Evolutionary conservation across 1,284 basidiomycete genomes (phyloP), one percentile per base, ranked within the genome.

Genomic region (Malassezia obtusa): DNA sequence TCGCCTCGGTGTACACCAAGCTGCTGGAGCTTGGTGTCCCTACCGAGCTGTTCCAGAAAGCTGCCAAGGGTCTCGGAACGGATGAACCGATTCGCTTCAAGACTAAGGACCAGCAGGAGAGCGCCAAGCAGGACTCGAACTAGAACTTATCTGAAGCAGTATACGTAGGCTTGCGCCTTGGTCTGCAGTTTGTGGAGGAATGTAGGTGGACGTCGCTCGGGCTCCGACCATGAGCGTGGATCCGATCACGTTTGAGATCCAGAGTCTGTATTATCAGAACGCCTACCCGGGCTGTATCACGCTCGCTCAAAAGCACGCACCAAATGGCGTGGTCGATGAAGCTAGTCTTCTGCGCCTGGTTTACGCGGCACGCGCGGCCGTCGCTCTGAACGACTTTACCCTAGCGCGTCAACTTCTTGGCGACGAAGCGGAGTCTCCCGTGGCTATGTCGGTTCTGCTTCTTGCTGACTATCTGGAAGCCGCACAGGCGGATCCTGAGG

Each of bases 21-120:
- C 60, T 71, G 8, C 50, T 71, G 19, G 68, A 71, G 62, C 63
- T 69, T n/a, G 68, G 68, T 48, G 68, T 71, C 12, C 68, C 68
- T 26, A 49, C 48, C 33, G 67, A 69, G 53, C 62, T 66, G 61
- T 73, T 71, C 25, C 24, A 50, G 32, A 24, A 40, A 17, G 48
- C 17, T 25, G 48, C 48, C n/a, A 21, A 35, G 37, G 19, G 28
- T 15, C 37, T 50, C 5, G 53, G 44, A 12, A 22, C 19, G 12
- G 31, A 45, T 4, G n/a, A 31, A 24, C 43, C 48, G 4, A 28
- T 56, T 19, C 12, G 12, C 12, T 56, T 56, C 33, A 46, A 32
- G 43, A 21, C 44, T n/a, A 38, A 52, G 19, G 28, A 41, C 4
- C 25, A 37, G 48, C 14, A 28, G 33, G n/a, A 38, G 40, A 8